Evolutionary conservation across 768 basidiomycete genomes (phyloP).

Genomic region (Trametes maxima): DNA sequence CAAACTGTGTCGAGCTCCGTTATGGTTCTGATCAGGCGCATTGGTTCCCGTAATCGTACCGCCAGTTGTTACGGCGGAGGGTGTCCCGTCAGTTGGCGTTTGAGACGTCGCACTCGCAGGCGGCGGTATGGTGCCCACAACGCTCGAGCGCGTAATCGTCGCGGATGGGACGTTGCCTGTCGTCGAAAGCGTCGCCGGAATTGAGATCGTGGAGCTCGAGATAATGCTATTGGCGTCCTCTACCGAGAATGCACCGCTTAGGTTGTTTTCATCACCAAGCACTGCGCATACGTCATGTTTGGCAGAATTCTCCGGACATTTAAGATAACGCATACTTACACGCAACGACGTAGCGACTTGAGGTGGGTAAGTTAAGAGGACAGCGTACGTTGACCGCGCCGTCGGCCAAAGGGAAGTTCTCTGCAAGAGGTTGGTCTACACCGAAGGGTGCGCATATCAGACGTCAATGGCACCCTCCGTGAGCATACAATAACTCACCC

Average conservation of each 20-base stretch:
- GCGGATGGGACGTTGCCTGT: conserved; percentile 1
- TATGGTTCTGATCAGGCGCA: too few relatives aligned
- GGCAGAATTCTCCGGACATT: neutral
- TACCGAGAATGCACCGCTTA: neutral
- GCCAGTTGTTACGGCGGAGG: neutral
- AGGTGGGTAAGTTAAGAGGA: neutral
- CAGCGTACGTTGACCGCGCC: conserved; percentile 2
- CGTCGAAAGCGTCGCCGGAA: neutral
- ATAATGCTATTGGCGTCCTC: neutral
- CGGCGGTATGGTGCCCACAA: conserved; percentile 2
- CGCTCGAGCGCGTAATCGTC: conserved; percentile 3
- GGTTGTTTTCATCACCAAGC: neutral
- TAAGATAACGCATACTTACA: neutral
- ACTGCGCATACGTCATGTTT: neutral
- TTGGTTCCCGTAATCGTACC: too few relatives aligned
- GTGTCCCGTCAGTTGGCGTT: neutral
- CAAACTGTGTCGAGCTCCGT: too few relatives aligned
- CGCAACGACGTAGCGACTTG: neutral
- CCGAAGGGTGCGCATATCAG: neutral
- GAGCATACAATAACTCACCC: neutral
- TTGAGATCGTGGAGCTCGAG: neutral
- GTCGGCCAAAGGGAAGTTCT: neutral
- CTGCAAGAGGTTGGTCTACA: neutral
- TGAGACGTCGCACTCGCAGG: neutral
- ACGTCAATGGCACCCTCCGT: neutral